A percentile compares a stretch with the other conserved stretches of the same genome.
Conservation (phyloP, 1,284 basidiomycete genomes). For the Ceratobasidium sp. region DNA sequence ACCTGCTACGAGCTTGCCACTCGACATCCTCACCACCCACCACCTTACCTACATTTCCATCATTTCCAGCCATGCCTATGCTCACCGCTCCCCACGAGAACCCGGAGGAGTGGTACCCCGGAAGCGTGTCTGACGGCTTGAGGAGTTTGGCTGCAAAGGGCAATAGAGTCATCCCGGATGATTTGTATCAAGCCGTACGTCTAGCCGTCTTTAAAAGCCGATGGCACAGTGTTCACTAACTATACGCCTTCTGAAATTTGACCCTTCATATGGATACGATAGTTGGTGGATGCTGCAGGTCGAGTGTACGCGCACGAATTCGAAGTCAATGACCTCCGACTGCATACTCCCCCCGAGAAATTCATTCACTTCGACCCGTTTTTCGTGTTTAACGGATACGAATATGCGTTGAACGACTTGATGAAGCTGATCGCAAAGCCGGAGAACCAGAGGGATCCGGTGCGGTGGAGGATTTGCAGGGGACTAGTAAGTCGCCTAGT, state of each 20-base stretch:
- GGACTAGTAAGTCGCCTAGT: slow-evolving; percentile 1
- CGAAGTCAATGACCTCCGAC: slow-evolving; percentile 1
- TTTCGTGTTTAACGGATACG: slow-evolving; percentile 13
- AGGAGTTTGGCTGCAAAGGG: neutral
- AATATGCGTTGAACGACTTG: slow-evolving; percentile 9
- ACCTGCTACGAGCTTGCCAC: too few relatives aligned
- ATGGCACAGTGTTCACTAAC: neutral
- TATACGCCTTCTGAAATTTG: too few relatives aligned
- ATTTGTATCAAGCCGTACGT: slow-evolving; percentile 12
- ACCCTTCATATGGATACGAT: neutral
- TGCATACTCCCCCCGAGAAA: neutral
- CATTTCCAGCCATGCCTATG: slow-evolving; percentile 4
- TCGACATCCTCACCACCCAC: neutral
- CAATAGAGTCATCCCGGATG: neutral
- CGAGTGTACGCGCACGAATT: slow-evolving; percentile 21
- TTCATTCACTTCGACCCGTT: slow-evolving; percentile 5
- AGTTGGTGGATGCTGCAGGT: slow-evolving; percentile 13
- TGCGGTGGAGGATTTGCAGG: slow-evolving; percentile 10
- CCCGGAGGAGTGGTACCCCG: slow-evolving; percentile 10
- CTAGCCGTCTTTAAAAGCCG: too few relatives aligned
- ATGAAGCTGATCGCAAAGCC: neutral
- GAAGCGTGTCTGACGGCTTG: slow-evolving; percentile 15
- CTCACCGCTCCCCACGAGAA: slow-evolving; percentile 1
- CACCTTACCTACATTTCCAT: neutral
- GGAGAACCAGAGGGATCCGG: neutral